Evolutionary conservation across 2,329 filamentous ascomycete species (phyloP).

Genomic region (Talaromyces piceae): DNA sequence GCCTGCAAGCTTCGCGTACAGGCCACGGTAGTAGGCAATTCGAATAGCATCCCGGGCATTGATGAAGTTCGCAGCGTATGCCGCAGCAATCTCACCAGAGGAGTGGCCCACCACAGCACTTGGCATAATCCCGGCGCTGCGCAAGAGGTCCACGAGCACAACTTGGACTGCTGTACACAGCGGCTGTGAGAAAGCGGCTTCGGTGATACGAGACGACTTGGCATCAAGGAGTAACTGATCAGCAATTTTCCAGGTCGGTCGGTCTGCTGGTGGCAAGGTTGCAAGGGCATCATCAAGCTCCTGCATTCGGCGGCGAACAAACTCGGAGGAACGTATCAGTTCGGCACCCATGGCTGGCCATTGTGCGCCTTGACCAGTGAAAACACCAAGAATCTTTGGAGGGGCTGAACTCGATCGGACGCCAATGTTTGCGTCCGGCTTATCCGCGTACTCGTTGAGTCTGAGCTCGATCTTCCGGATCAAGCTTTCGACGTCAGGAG

Average conservation of each 20-base stretch:
- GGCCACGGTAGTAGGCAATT: constrained; percentile 32
- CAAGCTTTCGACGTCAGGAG: too few relatives aligned
- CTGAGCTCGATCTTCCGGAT: too few relatives aligned
- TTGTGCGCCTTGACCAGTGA: constrained; percentile 32
- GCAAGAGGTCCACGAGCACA: constrained; percentile 13
- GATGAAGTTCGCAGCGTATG: constrained; percentile 43
- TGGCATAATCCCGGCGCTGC: constrained; percentile 23
- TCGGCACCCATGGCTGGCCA: constrained; percentile 27
- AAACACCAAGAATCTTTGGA: constrained; percentile 18
- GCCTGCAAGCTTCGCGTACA: too few relatives aligned
- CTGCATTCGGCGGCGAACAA: too few relatives aligned
- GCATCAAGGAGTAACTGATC: too few relatives aligned
- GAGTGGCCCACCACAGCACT: constrained; percentile 38
- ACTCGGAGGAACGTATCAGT: constrained; percentile 15
- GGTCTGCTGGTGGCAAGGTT: too few relatives aligned
- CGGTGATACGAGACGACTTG: constrained; percentile 5
- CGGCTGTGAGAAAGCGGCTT: constrained; percentile 13
- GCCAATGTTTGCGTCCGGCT: too few relatives aligned
- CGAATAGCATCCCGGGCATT: constrained; percentile 35
- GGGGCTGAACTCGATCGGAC: too few relatives aligned
- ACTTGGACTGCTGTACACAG: constrained; percentile 17
- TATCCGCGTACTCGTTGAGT: too few relatives aligned
- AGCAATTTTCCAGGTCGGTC: too few relatives aligned
- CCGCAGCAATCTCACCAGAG: constrained; percentile 44
- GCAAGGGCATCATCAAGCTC: too few relatives aligned